Evolutionary conservation across 1,284 basidiomycete species (phyloP).

Genomic region (Sanghuangporus sanghuang): DNA sequence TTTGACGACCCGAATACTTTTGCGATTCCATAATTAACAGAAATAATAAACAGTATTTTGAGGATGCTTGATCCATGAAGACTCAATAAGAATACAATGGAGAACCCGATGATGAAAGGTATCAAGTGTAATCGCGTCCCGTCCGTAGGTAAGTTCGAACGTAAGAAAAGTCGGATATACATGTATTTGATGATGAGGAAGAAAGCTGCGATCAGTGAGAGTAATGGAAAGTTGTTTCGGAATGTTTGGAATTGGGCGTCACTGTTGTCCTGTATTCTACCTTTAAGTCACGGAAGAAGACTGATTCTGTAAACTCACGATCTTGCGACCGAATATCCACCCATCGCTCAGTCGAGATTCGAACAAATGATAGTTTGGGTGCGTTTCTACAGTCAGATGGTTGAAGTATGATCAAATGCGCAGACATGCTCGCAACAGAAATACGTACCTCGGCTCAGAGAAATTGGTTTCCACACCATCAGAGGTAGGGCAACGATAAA

Average conservation of each 20-base stretch:
- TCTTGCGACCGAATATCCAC: slow-evolving; percentile 62
- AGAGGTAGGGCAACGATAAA: slow-evolving; percentile 62
- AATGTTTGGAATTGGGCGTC: slow-evolving; percentile 84
- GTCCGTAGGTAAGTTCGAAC: slow-evolving; percentile 23
- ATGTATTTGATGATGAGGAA: slow-evolving; percentile 35
- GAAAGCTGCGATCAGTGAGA: slow-evolving; percentile 45
- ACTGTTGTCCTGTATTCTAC: slow-evolving; percentile 68
- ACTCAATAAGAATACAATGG: slow-evolving; percentile 64
- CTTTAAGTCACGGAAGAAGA: too few relatives aligned
- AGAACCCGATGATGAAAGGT: slow-evolving; percentile 57
- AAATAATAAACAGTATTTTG: slow-evolving; percentile 75
- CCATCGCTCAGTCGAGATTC: slow-evolving; percentile 54
- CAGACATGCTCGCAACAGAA: neutral
- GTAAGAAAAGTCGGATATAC: slow-evolving; percentile 30
- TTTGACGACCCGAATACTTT: slow-evolving; percentile 41
- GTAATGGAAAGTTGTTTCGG: slow-evolving; percentile 63
- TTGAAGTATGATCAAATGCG: slow-evolving; percentile 6
- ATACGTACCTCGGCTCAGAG: slow-evolving; percentile 63
- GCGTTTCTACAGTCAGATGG: slow-evolving; percentile 42
- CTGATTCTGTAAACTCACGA: slow-evolving; percentile 42
- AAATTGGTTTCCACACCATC: slow-evolving; percentile 79
- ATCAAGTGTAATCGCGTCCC: slow-evolving; percentile 33
- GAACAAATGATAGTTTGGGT: slow-evolving; percentile 73
- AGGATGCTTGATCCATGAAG: slow-evolving; percentile 86
- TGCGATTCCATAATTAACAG: slow-evolving; percentile 66